Base-by-base conservation (phyloP, 176 grass and related monocot genomes). In the Oryza coarctata region DNA sequence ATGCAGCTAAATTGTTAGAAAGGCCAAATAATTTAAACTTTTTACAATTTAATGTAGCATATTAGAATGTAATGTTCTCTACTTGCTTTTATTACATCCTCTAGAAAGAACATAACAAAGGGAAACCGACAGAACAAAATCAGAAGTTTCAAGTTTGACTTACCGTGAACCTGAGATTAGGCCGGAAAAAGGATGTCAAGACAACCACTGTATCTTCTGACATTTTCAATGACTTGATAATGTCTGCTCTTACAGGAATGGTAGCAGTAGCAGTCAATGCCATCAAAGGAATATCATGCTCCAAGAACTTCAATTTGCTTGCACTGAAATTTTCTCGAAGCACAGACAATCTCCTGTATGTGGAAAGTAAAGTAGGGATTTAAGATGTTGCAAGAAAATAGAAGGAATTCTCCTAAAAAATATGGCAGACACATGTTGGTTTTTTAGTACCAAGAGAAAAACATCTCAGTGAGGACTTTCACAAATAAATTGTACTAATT, bases 261-360 rank as follows among this genome's bases (percentile, higher is more conserved):
- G 95, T 98, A 74, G 95, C 95, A 77, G 92, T 98, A 79, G 92
- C 90, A 71, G 95, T 98, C 87, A 98, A 83, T 63, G 95, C 88
- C 92, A 98, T 98, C 45, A 98, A 83, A 38, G 92, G 95, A 77
- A 98, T 93, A 84, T 98, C 79, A 85, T 86, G 92, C 33, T 91
- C 79, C 82, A 89, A 89, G 72, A 89, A 92, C 49, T 88, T 89
- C 45, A 94, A 67, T 86, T 87, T 89, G 63, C 69, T 88, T 34
- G 90, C 85, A 73, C 76, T 90, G 85, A 98, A 98, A 39, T 93
- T 95, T 78, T 93, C 84, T 91, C 92, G 90, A 67, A 98, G 71
- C 55, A 90, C 66, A 52, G 85, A 88, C 65, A 98, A 73, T 85
- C 3, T 77, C 88, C 95, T 95, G 79, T 71, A 62, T 62, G 22